These are phyloP conservation scores for Aspergillus spinulosporus DNA, from an alignment of 2,329 filamentous ascomycete genomes.

Conservation along the genomic window DNA sequence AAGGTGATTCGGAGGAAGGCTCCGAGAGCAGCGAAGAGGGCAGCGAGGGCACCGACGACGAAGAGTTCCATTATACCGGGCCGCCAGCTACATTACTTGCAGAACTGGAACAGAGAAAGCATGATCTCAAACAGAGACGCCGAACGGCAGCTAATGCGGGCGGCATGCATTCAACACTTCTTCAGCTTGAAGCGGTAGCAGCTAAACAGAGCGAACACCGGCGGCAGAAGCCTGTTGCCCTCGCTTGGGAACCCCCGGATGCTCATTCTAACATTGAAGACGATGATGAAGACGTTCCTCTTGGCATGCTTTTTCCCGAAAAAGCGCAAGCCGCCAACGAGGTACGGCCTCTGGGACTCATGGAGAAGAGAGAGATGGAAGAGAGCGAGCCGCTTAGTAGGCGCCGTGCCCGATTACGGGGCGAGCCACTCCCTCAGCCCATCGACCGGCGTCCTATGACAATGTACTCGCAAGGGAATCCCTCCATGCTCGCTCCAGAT, in stretches of 20 bases:
- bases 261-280: conserved; percentile 48
- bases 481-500: not conserved
- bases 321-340: conserved; percentile 36
- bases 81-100: conserved; percentile 87
- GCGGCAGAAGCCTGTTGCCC: conserved; percentile 72
- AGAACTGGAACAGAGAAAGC: conserved; percentile 87
- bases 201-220: conserved; percentile 73
- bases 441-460: conserved; percentile 36
- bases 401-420: conserved; percentile 72
- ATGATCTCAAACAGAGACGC: conserved; percentile 79
- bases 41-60: conserved; percentile 39
- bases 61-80: conserved; percentile 58
- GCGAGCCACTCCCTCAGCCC: conserved; percentile 46
- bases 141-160: conserved; percentile 67
- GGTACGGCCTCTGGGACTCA: conserved; percentile 45
- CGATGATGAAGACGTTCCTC: conserved; percentile 80
- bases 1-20: conserved; percentile 25
- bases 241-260: conserved; percentile 78
- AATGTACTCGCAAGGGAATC: conserved; percentile 34
- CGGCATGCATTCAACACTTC: conserved; percentile 85
- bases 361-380: conserved; percentile 75
- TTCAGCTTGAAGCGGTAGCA: conserved; percentile 87
- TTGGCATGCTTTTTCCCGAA: conserved; percentile 73
- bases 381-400: conserved; percentile 86
- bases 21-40: conserved; percentile 17